phyloP scores from a whole-genome alignment of 805 yeast genomes.

The Ogataea parapolymorpha region DNA sequence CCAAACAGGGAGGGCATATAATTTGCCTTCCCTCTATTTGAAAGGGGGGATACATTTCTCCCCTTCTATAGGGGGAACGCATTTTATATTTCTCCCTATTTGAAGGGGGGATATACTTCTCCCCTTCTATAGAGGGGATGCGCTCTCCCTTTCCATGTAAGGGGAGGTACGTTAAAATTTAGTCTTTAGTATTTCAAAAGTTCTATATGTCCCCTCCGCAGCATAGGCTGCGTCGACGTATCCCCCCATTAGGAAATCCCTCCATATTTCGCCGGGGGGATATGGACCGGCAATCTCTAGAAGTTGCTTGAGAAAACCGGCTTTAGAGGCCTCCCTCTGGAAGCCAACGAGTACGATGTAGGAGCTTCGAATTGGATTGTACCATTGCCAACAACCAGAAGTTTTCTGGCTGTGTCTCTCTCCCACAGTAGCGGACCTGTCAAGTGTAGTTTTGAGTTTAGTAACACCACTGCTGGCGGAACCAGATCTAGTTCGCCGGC shows the following conservation, averaged over 20 bases:
- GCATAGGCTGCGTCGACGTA: slow-evolving; percentile 1
- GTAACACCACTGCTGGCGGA: no score
- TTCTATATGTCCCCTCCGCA: slow-evolving; percentile 1
- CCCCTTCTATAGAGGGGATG: not conserved
- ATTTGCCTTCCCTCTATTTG: no score
- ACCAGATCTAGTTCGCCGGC: no score
- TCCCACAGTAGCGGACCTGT: no score
- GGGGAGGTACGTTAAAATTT: no score
- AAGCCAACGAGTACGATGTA: not conserved
- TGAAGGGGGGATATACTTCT: not conserved
- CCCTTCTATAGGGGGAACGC: no score
- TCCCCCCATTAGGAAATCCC: not conserved
- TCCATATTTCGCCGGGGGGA: not conserved
- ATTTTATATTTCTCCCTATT: not conserved
- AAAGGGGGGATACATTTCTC: no score
- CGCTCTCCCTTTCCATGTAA: not conserved
- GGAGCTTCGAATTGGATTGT: not conserved
- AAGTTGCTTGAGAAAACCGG: no score
- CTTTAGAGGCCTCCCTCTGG: not conserved
- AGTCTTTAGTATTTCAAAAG: not conserved
- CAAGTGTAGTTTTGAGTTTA: no score
- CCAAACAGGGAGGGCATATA: no score
- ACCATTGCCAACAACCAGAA: no score
- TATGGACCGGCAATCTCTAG: not conserved
- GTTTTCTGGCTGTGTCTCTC: no score